Evolutionary conservation across 768 basidiomycete genomes (phyloP), one percentile per base, ranked within the genome.

Genomic region (Lactarius vividus): DNA sequence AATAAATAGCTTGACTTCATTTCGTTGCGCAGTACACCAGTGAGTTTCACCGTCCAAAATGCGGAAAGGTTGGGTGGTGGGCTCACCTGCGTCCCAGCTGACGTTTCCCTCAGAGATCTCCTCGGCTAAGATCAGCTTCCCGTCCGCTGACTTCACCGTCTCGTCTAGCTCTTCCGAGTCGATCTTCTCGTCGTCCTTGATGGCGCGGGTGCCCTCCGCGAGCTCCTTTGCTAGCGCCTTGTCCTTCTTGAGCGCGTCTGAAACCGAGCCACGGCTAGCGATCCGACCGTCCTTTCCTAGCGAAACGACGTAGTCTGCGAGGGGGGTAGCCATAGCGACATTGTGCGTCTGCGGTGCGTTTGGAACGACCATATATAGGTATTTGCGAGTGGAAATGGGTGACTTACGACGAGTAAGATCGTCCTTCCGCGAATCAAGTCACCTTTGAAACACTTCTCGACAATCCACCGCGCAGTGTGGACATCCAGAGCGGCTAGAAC

Each of bases 121-220:
- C 72, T 90, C 88, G 0, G 81, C 82, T 6, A 86, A 74, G 57
- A 88, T 81, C n/a, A 89, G 78, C 71, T 88, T 87, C 2, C 86
- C 86, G 54, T 80, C 79, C 16, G 63, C 60, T 54, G 74, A 71
- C 63, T 73, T 73, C 8, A 64, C 56, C 4, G 54, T 61, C 1
- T 57, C 69, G 9, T 66, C 68, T 1, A 64, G 67, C 39, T 71
- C 72, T 33, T 70, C 71, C 3, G 57, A 62, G 42, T 73, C 75
- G 4, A 73, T 42, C 28, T 69, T 66, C 59, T 74, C 70, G 9
- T 74, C 70, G 16, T 74, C 59, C n/a, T 72, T 65, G 0, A 75
- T 62, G 35, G 74, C 71, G 6, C 58, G 59, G 18, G 60, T 70
- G 42, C 76, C 74, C 56, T 64, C 61, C 1, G 64, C 61, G 2